phyloP scores from a whole-genome alignment of 257 asterid genomes.

The Knoxia roxburghii region DNA sequence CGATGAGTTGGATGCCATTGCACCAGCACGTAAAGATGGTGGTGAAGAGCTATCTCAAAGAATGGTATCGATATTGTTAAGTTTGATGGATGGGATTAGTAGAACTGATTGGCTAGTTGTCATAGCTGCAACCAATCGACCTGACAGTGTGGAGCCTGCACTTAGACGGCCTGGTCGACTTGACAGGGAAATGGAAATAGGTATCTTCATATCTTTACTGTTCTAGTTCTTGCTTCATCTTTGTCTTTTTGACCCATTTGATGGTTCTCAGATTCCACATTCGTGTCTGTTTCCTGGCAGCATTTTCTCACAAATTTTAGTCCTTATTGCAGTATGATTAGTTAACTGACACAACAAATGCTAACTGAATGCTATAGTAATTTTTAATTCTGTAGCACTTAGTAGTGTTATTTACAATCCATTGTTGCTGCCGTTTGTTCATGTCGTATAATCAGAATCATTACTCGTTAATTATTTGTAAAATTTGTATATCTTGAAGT shows the following conservation, averaged over 20 bases:
- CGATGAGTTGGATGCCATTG: slow-evolving; percentile 94
- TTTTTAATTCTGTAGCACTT: not conserved
- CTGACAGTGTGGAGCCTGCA: slow-evolving; percentile 87
- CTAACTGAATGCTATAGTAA: not conserved
- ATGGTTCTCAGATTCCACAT: not conserved
- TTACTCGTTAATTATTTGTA: not conserved
- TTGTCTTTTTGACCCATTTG: not conserved
- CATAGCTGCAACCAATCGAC: slow-evolving; percentile 88
- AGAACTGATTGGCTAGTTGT: slow-evolving; percentile 68
- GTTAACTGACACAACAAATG: not conserved
- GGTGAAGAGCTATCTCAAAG: slow-evolving; percentile 87
- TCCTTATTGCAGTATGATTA: not conserved
- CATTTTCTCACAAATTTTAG: not conserved
- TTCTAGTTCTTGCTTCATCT: too few relatives aligned
- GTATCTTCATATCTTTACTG: slow-evolving; percentile 26
- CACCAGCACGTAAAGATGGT: slow-evolving; percentile 86
- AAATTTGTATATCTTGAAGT: too few relatives aligned
- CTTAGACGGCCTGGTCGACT: slow-evolving; percentile 97
- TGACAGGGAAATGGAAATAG: slow-evolving; percentile 94
- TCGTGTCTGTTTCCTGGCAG: not conserved
- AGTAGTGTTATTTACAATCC: not conserved
- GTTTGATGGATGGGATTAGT: slow-evolving; percentile 87
- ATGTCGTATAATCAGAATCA: not conserved
- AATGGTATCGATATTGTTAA: slow-evolving; percentile 87
- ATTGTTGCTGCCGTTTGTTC: not conserved